Percentiles rank a stretch among this genome's conserved stretches.
Evolutionary conservation across 768 basidiomycete species (phyloP).

Genomic region (Agaricus subrufescens): DNA sequence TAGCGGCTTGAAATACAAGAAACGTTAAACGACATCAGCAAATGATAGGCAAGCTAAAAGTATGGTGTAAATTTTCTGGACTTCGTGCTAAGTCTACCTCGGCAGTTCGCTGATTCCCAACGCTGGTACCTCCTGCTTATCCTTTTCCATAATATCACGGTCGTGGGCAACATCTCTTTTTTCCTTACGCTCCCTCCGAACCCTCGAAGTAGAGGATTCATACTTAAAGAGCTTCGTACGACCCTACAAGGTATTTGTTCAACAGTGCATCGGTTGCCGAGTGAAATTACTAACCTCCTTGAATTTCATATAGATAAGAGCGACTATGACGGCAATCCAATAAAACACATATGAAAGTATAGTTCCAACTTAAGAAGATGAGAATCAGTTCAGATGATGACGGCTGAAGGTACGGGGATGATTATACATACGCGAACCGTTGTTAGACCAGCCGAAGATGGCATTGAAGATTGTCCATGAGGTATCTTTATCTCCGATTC

Average conservation of each 20-base stretch:
- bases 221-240: constrained; percentile 56
- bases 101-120: not conserved
- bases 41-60: not conserved
- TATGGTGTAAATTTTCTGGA: not conserved
- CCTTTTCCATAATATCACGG: not conserved
- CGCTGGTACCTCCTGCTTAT: not conserved
- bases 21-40: not conserved
- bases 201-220: constrained; percentile 45
- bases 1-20: no score
- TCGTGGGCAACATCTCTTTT: not conserved
- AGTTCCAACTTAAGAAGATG: constrained; percentile 50
- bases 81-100: not conserved
- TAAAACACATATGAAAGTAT: constrained; percentile 89
- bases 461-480: constrained; percentile 85
- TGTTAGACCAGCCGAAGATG: constrained; percentile 88
- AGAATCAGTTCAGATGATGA: not conserved
- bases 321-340: constrained; percentile 78
- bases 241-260: constrained; percentile 35
- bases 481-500: constrained; percentile 49
- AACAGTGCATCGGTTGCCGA: not conserved
- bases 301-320: constrained; percentile 65
- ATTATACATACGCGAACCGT: constrained; percentile 51
- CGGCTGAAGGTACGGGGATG: not conserved
- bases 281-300: constrained; percentile 35
- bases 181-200: not conserved